Evolutionary conservation across 768 basidiomycete species (phyloP), one percentile per base, ranked within the genome.

Genomic region (Rhizopogon salebrosus): DNA sequence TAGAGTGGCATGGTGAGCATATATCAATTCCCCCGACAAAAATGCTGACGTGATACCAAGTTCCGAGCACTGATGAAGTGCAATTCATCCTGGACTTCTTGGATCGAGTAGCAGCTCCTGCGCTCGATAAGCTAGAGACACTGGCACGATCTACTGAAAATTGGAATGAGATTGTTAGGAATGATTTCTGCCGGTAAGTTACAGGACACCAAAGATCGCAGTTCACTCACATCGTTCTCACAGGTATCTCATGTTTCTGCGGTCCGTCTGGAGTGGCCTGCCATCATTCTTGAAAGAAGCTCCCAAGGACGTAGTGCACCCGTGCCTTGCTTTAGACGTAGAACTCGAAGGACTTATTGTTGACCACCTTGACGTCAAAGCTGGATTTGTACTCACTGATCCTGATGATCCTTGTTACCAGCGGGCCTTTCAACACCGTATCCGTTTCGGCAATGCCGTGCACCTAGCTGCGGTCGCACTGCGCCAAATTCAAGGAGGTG

Each of bases 1-100:
- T 94, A 34, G 84, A 91, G 54, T 98, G 95, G 95, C 94, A 95
- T 65, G 80, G 88, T 88, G 61, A 41, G 76, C 60, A 23, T 34
- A 39, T 5, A 50, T 46, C 14, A 23, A 16, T 18, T 3, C 14
- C 9, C 31, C 16, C 6, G 37, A 22, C 31, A 34, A 22, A 23
- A 3, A 2, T n/a, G n/a, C 75, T 14, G 58, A 70, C 49, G 37
- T 36, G 13, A 41, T 24, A 34, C 42, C 49, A 54, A 36, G 67
- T 64, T 35, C 69, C 67, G 41, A 67, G 42, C 14, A 20, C 27
- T 3, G 80, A 80, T 18, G 95, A 98, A 64, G 80, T 97, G 53
- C 78, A 77, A 5, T 89, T 95, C 62, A 83, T 87, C 3, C 64
- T 97, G 39, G 85, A 92, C 57, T 79, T 97, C 24, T 72, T 97